Conservation (phyloP, 208 protist genomes). For the Tritrichomonas musculus region DNA sequence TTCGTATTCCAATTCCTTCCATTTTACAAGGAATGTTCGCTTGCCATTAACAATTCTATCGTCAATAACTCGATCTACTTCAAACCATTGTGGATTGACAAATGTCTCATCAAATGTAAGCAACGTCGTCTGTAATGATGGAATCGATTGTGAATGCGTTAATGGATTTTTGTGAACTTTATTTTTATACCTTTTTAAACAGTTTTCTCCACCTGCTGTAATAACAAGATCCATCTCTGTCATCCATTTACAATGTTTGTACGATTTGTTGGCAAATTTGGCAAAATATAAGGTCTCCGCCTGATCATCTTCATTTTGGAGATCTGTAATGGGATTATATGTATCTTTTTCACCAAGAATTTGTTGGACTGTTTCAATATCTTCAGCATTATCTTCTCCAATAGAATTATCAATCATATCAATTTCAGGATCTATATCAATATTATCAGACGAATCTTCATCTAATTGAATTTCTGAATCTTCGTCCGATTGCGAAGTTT, state of each 20-base stretch:
- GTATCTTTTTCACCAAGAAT: no score
- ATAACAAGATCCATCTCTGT: background rate
- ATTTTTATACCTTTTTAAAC: background rate
- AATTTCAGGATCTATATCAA: no score
- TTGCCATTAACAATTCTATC: background rate
- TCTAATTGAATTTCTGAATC: no score
- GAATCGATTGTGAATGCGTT: background rate
- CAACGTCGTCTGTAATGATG: background rate
- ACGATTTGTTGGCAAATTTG: background rate
- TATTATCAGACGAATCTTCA: no score
- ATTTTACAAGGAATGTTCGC: background rate
- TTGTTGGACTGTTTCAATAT: no score
- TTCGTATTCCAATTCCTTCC: background rate
- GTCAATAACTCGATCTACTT: background rate
- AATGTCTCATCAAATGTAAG: background rate
- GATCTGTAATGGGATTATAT: no score
- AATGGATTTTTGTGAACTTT: background rate
- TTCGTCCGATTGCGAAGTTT: no score
- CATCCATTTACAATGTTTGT: background rate
- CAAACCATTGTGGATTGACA: background rate
- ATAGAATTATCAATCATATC: no score
- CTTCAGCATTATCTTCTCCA: no score
- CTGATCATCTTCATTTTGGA: no score
- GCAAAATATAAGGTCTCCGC: background rate
- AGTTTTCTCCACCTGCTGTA: background rate